Percentiles rank a stretch among this genome's conserved stretches.
These are phyloP conservation scores for Phaeosphaeriaceae sp. DNA, from an alignment of 2,329 filamentous ascomycete species.

Conservation along the genomic window DNA sequence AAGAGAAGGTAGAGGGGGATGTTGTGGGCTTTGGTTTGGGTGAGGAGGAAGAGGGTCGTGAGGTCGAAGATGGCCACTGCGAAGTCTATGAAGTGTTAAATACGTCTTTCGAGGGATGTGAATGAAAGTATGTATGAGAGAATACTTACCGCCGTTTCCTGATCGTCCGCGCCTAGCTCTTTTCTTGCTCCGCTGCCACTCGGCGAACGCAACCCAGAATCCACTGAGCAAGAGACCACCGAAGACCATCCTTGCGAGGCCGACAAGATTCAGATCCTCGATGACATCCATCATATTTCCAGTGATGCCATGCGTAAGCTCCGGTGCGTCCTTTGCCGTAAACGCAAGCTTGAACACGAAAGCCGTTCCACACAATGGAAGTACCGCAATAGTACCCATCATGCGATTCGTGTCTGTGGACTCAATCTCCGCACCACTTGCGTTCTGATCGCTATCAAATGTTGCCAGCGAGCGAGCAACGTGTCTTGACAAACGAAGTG, in stretches of 20 bases:
- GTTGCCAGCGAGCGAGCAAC: slow-evolving; percentile 36
- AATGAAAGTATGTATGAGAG: too few relatives aligned
- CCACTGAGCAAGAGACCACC: slow-evolving; percentile 41
- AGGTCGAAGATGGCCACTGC: slow-evolving; percentile 65
- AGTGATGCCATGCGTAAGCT: slow-evolving; percentile 62
- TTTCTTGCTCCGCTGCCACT: slow-evolving; percentile 31
- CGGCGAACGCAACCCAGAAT: slow-evolving; percentile 36
- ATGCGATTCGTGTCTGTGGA: slow-evolving; percentile 36
- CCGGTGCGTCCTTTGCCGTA: slow-evolving; percentile 85
- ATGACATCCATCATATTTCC: slow-evolving; percentile 57
- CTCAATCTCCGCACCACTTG: slow-evolving; percentile 24
- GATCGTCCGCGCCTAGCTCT: slow-evolving; percentile 17
- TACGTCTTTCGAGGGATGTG: too few relatives aligned
- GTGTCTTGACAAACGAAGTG: slow-evolving; percentile 52
- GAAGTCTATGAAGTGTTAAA: slow-evolving; percentile 46
- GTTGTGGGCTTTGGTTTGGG: slow-evolving; percentile 85
- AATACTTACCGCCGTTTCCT: slow-evolving; percentile 35
- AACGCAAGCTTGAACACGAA: slow-evolving; percentile 90
- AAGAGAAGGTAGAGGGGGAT: slow-evolving; percentile 84
- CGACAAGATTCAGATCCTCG: slow-evolving; percentile 41
- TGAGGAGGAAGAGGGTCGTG: slow-evolving; percentile 79
- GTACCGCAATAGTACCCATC: slow-evolving; percentile 36
- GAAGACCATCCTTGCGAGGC: slow-evolving; percentile 47
- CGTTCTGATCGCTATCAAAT: slow-evolving; percentile 23
- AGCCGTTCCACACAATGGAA: slow-evolving; percentile 61